These are phyloP conservation scores for Penicillium daleae DNA, from an alignment of 495 filamentous ascomycete genomes.

Conservation along the genomic window DNA sequence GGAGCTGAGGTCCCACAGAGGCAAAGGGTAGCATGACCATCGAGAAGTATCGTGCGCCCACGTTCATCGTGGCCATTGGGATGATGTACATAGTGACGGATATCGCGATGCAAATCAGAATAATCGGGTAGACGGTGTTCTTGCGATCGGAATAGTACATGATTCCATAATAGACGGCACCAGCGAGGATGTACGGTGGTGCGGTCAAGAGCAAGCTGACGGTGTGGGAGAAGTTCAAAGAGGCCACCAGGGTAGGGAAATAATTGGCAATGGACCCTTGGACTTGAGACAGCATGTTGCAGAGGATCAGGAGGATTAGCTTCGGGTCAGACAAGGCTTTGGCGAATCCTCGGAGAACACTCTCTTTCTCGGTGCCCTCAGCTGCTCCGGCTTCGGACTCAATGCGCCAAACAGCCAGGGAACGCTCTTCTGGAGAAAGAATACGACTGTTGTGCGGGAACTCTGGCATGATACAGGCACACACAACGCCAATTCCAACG, in stretches of 20 bases:
- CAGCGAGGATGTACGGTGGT: constrained; percentile 33
- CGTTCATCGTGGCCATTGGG: constrained; percentile 26
- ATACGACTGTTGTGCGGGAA: constrained; percentile 38
- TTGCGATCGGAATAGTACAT: constrained; percentile 35
- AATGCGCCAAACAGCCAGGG: constrained; percentile 35
- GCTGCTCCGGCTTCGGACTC: constrained; percentile 35
- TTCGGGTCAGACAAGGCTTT: constrained; percentile 33
- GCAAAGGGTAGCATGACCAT: constrained; percentile 37
- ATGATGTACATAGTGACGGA: constrained; percentile 34
- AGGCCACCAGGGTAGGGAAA: constrained; percentile 77
- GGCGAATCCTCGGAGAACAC: constrained; percentile 22
- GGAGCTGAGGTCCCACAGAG: constrained; percentile 35
- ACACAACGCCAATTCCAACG: constrained; percentile 43
- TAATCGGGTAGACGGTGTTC: constrained; percentile 30
- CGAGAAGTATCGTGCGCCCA: constrained; percentile 34
- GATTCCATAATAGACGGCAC: constrained; percentile 27
- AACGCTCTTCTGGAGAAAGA: constrained; percentile 27
- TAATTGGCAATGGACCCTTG: constrained; percentile 59
- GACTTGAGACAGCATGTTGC: constrained; percentile 36
- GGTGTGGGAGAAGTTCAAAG: constrained; percentile 64
- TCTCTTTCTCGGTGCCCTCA: constrained; percentile 29
- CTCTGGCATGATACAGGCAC: constrained; percentile 46
- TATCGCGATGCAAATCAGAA: constrained; percentile 29
- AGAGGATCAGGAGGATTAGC: constrained; percentile 29
- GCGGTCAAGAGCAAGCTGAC: constrained; percentile 45